phyloP scores from a whole-genome alignment of 2,329 filamentous ascomycete genomes.

The Alternaria brassicae region DNA sequence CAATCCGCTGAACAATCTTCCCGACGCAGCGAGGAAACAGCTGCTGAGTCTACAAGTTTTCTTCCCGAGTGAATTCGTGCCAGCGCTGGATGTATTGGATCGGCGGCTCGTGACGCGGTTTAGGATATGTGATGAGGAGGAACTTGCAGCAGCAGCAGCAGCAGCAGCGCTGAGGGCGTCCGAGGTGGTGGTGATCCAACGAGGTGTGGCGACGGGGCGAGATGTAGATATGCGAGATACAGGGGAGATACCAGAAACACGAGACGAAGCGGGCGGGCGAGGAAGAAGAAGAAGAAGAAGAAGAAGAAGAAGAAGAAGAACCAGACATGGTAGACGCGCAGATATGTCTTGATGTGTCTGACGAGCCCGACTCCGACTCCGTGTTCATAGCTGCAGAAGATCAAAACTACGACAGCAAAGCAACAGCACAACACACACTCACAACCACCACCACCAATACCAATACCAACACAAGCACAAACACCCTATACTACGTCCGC shows the following conservation, averaged over 20 bases:
- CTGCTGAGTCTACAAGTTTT: constrained; percentile 85
- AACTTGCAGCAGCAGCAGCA: neutral
- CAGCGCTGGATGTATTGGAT: constrained; percentile 88
- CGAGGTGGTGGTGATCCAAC: no score
- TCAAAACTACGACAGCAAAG: neutral
- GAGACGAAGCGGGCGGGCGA: no score
- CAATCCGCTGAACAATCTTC: constrained; percentile 53
- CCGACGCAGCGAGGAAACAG: constrained; percentile 51
- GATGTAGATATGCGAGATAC: neutral
- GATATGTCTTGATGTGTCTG: no score
- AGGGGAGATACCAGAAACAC: no score
- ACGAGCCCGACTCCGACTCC: no score
- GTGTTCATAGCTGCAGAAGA: no score
- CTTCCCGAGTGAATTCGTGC: constrained; percentile 80
- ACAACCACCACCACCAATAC: neutral
- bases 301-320: no score
- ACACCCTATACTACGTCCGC: constrained; percentile 65
- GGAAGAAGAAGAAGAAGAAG: no score
- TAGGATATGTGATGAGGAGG: constrained; percentile 12
- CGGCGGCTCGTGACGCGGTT: constrained; percentile 71
- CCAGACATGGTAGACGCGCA: no score
- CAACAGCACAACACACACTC: neutral
- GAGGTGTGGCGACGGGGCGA: no score
- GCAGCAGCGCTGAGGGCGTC: no score
- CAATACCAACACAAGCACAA: neutral